These are phyloP conservation scores for Kalanchoe fedtschenkoi DNA, from an alignment of 164 flowering plant species.

Conservation along the genomic window DNA sequence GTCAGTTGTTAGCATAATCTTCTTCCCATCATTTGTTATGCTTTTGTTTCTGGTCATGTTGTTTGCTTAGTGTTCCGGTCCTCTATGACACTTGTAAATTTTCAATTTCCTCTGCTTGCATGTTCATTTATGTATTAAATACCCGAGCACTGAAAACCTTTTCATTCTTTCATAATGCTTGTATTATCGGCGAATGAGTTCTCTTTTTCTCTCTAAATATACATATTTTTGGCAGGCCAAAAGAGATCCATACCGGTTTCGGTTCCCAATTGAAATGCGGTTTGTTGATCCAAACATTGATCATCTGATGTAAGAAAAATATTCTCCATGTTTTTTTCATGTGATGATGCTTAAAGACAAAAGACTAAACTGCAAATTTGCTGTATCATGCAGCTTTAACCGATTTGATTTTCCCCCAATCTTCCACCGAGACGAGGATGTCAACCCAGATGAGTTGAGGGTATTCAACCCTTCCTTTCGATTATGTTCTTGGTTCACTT, in stretches of 20 bases:
- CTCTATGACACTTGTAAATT: background rate
- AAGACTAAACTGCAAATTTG: constrained; percentile 2
- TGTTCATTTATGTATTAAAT: background rate
- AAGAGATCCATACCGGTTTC: constrained; percentile 87
- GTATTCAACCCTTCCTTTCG: constrained; percentile 28
- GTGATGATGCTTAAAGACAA: background rate
- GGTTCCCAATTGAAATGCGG: constrained; percentile 96
- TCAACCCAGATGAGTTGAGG: constrained; percentile 74
- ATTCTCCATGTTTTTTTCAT: background rate
- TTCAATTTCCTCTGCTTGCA: background rate
- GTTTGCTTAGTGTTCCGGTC: background rate
- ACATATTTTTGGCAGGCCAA: constrained; percentile 66
- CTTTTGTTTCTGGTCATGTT: background rate
- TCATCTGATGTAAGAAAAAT: constrained; percentile 68
- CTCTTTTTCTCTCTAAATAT: background rate
- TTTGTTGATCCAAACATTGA: constrained; percentile 88
- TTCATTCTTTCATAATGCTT: background rate
- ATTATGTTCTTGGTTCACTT: background rate
- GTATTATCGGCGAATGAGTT: background rate
- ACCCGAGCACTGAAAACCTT: background rate
- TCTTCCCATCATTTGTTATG: background rate
- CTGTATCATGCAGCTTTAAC: constrained; percentile 62
- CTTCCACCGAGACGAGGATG: constrained; percentile 79
- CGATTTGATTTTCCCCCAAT: constrained; percentile 91
- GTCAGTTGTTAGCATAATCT: constrained; percentile 1